Evolutionary conservation across 2,329 filamentous ascomycete genomes (phyloP), one percentile per base, ranked within the genome.

Genomic region (Fusarium longipes): DNA sequence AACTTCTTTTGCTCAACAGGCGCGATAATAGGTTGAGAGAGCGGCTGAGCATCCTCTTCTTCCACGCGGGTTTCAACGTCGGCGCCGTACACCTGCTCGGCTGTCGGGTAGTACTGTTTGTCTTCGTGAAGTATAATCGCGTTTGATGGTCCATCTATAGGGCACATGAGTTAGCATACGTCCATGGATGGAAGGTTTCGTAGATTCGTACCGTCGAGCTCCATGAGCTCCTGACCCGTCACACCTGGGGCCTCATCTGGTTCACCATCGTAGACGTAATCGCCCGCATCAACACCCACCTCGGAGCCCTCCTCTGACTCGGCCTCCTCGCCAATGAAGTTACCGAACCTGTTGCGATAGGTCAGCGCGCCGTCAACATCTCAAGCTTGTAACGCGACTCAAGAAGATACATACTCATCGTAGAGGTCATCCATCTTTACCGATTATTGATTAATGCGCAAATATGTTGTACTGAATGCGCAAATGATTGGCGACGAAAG

Each of bases 51-150:
- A 83, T 99, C 96, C 81, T 98, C 96, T 79, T 99, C 96, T 76
- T 98, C 92, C 35, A 99, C 95, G 79, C 97, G 82, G 2, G 95
- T 96, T 81, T 99, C 96, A 73, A 99, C 96, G 80, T 96, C 94
- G 72, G 89, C 86, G 51, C 96, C 96, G 77, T 98, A 99, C 39
- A 97, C 90, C 79, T 99, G 96, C 76, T 95, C 90, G 57, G 96
- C 96, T n/a, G 94, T 97, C 29, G 96, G 96, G 77, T 99, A 99
- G 80, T 99, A 99, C 78, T 98, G 96, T 80, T 99, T 99, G 82
- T 99, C 96, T 84, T 99, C 96, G 81, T 99, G 96, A 43, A 99
- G 87, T 58, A 99, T 87, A n/a, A 99, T 93, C 50, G 96, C 95
- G 78, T 98, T 99, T 7, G 94, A 97, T 5, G 95, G 92, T 15